Evolutionary conservation across 768 basidiomycete genomes (phyloP).

Genomic region (Trametes gibbosa): DNA sequence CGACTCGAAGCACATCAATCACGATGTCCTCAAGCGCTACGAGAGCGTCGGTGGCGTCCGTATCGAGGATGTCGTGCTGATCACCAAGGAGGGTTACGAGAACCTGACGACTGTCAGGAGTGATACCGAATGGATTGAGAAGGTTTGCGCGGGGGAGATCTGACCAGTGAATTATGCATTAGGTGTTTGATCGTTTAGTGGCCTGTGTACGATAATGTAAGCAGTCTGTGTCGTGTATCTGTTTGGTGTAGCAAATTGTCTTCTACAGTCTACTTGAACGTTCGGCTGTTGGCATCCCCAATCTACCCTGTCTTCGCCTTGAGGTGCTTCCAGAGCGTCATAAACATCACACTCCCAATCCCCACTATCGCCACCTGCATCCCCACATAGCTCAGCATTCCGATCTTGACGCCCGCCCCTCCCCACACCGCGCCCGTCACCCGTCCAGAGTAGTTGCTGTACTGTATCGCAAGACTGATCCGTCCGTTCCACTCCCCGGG

Average conservation of each 20-base stretch:
- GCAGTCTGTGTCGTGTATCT: too few relatives aligned
- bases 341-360: slow-evolving; percentile 53
- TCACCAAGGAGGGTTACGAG: slow-evolving; percentile 71
- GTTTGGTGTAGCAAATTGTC: not conserved
- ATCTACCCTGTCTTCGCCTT: slow-evolving; percentile 48
- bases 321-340: slow-evolving; percentile 57
- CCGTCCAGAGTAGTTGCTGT: slow-evolving; percentile 65
- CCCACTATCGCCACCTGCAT: slow-evolving; percentile 61
- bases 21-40: slow-evolving; percentile 65
- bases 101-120: slow-evolving; percentile 86
- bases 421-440: slow-evolving; percentile 68
- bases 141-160: slow-evolving; percentile 67
- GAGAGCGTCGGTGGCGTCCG: slow-evolving; percentile 86
- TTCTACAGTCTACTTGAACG: too few relatives aligned
- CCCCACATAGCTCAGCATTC: slow-evolving; percentile 59
- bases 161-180: slow-evolving; percentile 16
- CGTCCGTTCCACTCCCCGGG: slow-evolving; percentile 59
- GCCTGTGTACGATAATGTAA: not conserved
- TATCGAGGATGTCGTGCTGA: slow-evolving; percentile 89
- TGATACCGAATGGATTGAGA: slow-evolving; percentile 81
- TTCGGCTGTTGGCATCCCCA: too few relatives aligned
- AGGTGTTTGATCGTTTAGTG: not conserved
- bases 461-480: slow-evolving; percentile 62
- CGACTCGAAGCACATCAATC: slow-evolving; percentile 64
- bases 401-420: slow-evolving; percentile 55